Conservation (phyloP, 148 eudicot genomes). For the Simmondsia chinensis region DNA sequence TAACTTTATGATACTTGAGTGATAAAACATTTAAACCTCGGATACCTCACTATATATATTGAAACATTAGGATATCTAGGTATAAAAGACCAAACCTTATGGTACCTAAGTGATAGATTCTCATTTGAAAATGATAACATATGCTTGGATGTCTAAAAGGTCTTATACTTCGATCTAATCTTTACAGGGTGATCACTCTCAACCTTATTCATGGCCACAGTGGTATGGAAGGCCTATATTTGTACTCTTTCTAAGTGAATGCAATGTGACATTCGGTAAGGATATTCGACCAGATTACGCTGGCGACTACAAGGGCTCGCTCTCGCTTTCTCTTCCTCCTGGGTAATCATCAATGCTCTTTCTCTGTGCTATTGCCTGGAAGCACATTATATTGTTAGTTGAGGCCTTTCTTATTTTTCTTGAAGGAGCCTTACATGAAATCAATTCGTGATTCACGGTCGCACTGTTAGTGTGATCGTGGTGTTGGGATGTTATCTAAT, state of each 20-base stretch:
- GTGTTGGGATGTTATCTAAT: neutral
- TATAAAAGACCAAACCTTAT: too few species aligned
- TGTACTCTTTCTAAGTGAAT: constrained; percentile 41
- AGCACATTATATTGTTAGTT: too few species aligned
- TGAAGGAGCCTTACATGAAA: neutral
- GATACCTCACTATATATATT: too few species aligned
- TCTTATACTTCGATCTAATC: constrained; percentile 4
- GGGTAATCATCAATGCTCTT: constrained; percentile 29
- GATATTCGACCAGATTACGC: constrained; percentile 23
- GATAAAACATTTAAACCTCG: too few species aligned
- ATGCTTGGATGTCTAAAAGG: constrained; percentile 5
- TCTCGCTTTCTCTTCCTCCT: constrained; percentile 38
- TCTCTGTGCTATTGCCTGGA: too few species aligned
- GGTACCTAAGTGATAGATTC: too few species aligned
- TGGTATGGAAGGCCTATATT: constrained; percentile 52
- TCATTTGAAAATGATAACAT: too few species aligned
- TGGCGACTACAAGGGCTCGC: constrained; percentile 44
- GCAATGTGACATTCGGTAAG: constrained; percentile 53
- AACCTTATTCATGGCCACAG: constrained; percentile 44
- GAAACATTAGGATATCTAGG: too few species aligned
- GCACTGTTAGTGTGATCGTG: neutral
- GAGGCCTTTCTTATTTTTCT: neutral
- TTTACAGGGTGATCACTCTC: constrained; percentile 61
- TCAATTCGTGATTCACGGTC: neutral
- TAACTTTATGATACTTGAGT: too few species aligned